Evolutionary conservation across 192 early-diverging fungal genomes (phyloP), one percentile per base, ranked within the genome.

Genomic region (Rhizophagus clarus): DNA sequence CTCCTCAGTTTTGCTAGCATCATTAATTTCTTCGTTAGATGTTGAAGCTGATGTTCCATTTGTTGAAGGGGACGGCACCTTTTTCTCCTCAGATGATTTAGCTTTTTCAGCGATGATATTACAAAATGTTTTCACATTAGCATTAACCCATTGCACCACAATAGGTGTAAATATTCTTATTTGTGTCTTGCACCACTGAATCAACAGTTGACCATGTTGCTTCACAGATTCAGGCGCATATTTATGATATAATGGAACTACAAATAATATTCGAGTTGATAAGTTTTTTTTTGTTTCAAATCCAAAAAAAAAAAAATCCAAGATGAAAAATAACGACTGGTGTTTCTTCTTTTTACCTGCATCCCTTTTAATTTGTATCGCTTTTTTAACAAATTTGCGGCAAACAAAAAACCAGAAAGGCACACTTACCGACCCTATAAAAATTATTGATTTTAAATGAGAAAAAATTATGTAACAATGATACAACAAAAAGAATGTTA

Each of bases 381-480:
- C 14, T 29, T 60, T 79, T 61, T 61, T 64, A 56, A 10, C 85
- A 32, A 90, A 81, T 68, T 91, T 87, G 69, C 91, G 88, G 81
- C 94, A 95, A 37, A 90, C 90, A 77, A 91, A 88, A 82, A 93
- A 91, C 94, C 94, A 96, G 45, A 91, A 89, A 15, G 88, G 80
- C 17, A 93, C 92, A 82, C 93, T 93, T 26, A 95, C 92, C 0
- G 92, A 93, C 4, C 94, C 93, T 91, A 73, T 64, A 26, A 28
- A 32, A 60, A 31, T 24, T 31, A 81, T 51, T 40, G 1, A 51
- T 34, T 40, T 51, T 60, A 32, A 49, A 51, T 24, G n/a, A 22
- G 42, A 47, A 22, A n/a, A 63, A 76, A 37, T 6, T 2, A 2
- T 1, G 17, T 61, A 45, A 45, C 28, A 5, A 61, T 24, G 10